A percentile compares a stretch with the other conserved stretches of the same genome.
Conservation (phyloP, 2,329 filamentous ascomycete species). For the Verticillium isaacii region DNA sequence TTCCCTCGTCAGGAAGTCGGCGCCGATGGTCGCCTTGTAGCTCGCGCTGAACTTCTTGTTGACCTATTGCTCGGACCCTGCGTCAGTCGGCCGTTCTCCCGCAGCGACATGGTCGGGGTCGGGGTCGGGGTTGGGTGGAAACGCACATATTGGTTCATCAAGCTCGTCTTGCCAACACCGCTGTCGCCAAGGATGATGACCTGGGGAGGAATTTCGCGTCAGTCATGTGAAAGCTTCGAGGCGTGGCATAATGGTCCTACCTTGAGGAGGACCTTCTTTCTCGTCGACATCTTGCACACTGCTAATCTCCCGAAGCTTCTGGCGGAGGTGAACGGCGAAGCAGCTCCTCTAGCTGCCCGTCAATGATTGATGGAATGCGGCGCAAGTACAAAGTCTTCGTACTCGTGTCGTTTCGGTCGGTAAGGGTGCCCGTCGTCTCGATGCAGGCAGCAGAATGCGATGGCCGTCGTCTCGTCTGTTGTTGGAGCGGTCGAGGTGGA, state of each 20-base stretch:
- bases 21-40: constrained; percentile 99
- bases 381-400: not conserved
- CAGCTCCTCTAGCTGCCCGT: not conserved
- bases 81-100: not conserved
- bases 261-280: constrained; percentile 90
- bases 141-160: constrained; percentile 99
- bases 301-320: not conserved
- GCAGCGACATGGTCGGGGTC: not conserved
- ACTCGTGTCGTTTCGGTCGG: not conserved
- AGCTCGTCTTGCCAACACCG: constrained; percentile 97
- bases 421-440: not conserved
- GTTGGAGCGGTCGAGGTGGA: constrained; percentile 11
- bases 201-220: constrained; percentile 39
- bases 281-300: constrained; percentile 62
- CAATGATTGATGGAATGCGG: not conserved
- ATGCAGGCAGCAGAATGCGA: not conserved
- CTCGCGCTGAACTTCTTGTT: constrained; percentile 99
- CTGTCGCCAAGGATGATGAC: constrained; percentile 99
- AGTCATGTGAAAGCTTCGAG: not conserved
- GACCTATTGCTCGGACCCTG: constrained; percentile 56
- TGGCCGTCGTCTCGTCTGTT: constrained; percentile 3
- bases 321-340: not conserved
- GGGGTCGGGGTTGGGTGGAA: not conserved
- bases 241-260: constrained; percentile 39
- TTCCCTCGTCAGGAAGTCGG: constrained; percentile 97